Conservation (phyloP, 2,329 filamentous ascomycete species). For the Trichoderma sp. region DNA sequence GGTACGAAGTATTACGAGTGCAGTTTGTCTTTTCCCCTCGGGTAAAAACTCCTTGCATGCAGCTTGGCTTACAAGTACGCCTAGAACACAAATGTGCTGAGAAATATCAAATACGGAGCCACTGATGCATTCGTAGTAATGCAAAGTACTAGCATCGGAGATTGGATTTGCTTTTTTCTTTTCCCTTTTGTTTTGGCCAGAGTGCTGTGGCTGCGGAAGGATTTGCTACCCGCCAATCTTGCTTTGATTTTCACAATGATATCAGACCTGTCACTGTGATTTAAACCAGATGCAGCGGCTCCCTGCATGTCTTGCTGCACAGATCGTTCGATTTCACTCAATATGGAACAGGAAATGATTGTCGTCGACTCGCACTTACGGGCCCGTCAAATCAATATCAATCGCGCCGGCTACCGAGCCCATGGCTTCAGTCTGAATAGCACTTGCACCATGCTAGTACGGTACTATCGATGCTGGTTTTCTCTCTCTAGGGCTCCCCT, state of each 20-base stretch:
- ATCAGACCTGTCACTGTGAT: slow-evolving; percentile 4
- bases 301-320: neutral
- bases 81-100: neutral
- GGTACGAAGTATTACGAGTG: neutral
- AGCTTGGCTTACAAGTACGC: neutral
- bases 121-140: neutral
- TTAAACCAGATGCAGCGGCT: neutral
- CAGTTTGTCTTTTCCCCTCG: neutral
- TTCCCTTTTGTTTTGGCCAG: neutral
- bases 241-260: neutral
- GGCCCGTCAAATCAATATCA: neutral
- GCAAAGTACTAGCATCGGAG: neutral
- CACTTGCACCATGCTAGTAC: neutral
- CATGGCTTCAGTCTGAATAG: neutral
- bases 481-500: neutral
- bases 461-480: neutral
- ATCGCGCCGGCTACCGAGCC: slow-evolving; percentile 9
- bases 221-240: neutral
- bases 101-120: neutral
- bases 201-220: neutral
- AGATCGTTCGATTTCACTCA: slow-evolving; percentile 6
- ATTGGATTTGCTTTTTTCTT: neutral
- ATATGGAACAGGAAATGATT: neutral
- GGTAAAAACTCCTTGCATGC: neutral
- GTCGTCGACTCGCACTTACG: neutral